Evolutionary conservation across 2,329 filamentous ascomycete genomes (phyloP).

Genomic region (Ascochyta pisi): DNA sequence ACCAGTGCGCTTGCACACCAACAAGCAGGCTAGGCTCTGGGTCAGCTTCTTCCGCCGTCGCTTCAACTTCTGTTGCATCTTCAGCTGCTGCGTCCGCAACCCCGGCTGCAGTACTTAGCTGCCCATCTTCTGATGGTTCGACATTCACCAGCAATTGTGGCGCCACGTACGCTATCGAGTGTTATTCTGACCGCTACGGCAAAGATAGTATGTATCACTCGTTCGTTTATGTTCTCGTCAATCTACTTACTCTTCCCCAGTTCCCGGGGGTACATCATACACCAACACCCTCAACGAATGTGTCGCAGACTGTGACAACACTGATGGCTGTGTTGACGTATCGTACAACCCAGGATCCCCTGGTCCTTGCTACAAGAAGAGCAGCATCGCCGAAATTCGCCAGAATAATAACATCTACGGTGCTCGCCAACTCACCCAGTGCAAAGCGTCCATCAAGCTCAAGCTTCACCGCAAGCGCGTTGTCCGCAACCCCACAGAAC

Average conservation of each 20-base stretch:
- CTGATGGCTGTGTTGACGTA: conserved; percentile 29
- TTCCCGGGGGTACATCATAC: conserved; percentile 16
- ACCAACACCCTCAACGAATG: conserved; percentile 22
- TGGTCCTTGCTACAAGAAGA: conserved; percentile 39
- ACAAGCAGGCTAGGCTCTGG: neutral
- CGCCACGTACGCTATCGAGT: conserved; percentile 32
- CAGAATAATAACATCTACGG: conserved; percentile 27
- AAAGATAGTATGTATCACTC: conserved; percentile 23
- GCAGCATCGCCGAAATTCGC: conserved; percentile 8
- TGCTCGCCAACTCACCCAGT: conserved; percentile 20
- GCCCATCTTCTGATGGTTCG: conserved; percentile 24
- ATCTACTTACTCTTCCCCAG: conserved; percentile 15
- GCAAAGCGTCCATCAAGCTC: conserved; percentile 1
- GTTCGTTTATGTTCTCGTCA: no score
- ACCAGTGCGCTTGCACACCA: conserved; percentile 23
- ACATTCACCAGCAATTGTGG: conserved; percentile 26
- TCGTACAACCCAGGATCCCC: conserved; percentile 23
- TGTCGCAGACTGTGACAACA: conserved; percentile 29
- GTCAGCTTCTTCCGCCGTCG: neutral
- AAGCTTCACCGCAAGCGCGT: conserved; percentile 14
- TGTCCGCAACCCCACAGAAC: neutral
- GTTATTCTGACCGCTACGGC: conserved; percentile 31
- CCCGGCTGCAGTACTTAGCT: conserved; percentile 5
- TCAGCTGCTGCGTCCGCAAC: neutral
- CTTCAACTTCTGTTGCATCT: neutral